These are phyloP conservation scores for Nemophila menziesii DNA, from an alignment of 257 asterid species.

Conservation along the genomic window DNA sequence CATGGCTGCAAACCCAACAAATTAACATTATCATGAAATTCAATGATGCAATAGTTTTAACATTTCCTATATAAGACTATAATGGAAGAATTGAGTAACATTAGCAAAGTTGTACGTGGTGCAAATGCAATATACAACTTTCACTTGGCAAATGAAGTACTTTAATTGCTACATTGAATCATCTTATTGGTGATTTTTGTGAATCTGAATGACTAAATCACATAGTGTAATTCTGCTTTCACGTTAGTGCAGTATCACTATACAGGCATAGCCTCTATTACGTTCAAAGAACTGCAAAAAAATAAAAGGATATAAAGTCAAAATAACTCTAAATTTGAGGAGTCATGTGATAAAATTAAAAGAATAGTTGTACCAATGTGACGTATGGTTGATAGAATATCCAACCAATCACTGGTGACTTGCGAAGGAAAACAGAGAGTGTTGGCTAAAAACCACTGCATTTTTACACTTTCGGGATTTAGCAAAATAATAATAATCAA, in stretches of 20 bases:
- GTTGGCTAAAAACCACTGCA: constrained; percentile 35
- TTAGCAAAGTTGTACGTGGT: too few species aligned
- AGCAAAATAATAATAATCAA: neutral
- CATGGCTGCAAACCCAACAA: too few species aligned
- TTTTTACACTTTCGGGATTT: neutral
- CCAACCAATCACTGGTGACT: constrained; percentile 32
- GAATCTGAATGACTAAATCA: neutral
- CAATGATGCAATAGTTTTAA: too few species aligned
- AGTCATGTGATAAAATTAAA: neutral
- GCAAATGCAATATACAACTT: too few species aligned
- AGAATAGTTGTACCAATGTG: constrained; percentile 20
- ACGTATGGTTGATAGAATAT: constrained; percentile 16
- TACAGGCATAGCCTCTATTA: constrained; percentile 19
- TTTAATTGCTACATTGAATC: constrained; percentile 1
- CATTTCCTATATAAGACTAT: too few species aligned
- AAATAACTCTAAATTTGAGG: neutral
- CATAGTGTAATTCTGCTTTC: neutral
- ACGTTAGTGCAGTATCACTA: constrained; percentile 8
- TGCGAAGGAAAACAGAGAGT: constrained; percentile 14
- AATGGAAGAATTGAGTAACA: too few species aligned
- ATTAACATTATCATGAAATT: too few species aligned
- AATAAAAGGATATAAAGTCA: neutral
- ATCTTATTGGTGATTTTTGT: neutral
- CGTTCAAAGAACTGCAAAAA: constrained; percentile 26
- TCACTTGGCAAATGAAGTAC: constrained; percentile 2